Evolutionary conservation across 2,329 filamentous ascomycete species (phyloP).

Genomic region (Talaromyces funiculosus): DNA sequence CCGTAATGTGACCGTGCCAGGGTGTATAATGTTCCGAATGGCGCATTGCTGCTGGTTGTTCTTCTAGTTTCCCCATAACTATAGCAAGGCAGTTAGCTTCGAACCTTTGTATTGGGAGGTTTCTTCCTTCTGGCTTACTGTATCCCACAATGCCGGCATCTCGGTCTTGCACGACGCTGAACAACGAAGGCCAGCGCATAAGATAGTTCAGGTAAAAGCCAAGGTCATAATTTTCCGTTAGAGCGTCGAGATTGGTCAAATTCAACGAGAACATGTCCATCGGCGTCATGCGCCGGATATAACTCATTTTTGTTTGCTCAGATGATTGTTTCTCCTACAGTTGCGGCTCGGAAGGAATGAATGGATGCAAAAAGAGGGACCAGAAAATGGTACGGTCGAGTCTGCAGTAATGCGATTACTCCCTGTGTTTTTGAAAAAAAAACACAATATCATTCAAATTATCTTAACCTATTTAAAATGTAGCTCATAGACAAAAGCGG

Average conservation of each 20-base stretch:
- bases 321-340: not conserved
- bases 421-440: not conserved
- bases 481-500: not conserved
- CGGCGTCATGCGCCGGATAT: constrained; percentile 77
- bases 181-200: constrained; percentile 90
- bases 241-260: constrained; percentile 87
- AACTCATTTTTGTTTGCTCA: constrained; percentile 56
- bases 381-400: no score
- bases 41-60: constrained; percentile 67
- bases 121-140: constrained; percentile 63
- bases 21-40: constrained; percentile 88
- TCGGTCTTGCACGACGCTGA: constrained; percentile 82
- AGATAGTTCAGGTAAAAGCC: constrained; percentile 95
- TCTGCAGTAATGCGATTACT: not conserved
- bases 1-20: constrained; percentile 98
- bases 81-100: constrained; percentile 3
- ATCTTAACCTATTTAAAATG: no score
- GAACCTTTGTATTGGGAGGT: not conserved
- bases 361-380: not conserved
- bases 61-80: constrained; percentile 98
- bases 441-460: no score
- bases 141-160: constrained; percentile 90
- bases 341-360: not conserved
- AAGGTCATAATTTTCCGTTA: constrained; percentile 97
- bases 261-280: constrained; percentile 85